Conservation (phyloP, 176 grass and related monocot species). For the Eragrostis curvula region DNA sequence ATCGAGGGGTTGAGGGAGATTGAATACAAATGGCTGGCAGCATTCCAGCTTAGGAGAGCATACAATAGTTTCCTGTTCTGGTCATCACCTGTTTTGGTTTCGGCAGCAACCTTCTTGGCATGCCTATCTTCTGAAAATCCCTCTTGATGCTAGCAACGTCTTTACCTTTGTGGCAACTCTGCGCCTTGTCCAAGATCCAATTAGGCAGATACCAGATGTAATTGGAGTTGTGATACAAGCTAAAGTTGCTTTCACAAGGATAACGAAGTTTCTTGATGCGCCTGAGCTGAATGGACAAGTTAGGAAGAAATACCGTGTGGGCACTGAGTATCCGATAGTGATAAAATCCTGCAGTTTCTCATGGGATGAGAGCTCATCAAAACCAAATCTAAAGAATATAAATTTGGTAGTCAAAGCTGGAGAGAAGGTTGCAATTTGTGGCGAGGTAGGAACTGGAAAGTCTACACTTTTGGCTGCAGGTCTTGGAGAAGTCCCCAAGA, state of each 20-base stretch:
- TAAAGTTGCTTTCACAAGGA: slow-evolving; percentile 82
- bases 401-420: slow-evolving; percentile 68
- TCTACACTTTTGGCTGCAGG: slow-evolving; percentile 85
- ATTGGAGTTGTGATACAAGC: slow-evolving; percentile 89
- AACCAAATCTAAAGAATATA: slow-evolving; percentile 69
- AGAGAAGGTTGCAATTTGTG: slow-evolving; percentile 91
- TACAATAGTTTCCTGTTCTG: slow-evolving; percentile 90
- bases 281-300: slow-evolving; percentile 66
- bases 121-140: slow-evolving; percentile 76
- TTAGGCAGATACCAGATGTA: slow-evolving; percentile 81
- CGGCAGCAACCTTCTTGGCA: slow-evolving; percentile 79
- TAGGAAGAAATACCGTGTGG: slow-evolving; percentile 36
- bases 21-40: slow-evolving; percentile 79
- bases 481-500: slow-evolving; percentile 78
- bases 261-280: slow-evolving; percentile 80
- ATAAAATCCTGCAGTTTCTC: slow-evolving; percentile 78
- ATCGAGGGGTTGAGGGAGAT: slow-evolving; percentile 77
- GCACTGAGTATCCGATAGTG: slow-evolving; percentile 45
- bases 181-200: slow-evolving; percentile 79
- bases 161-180: slow-evolving; percentile 90
- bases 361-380: slow-evolving; percentile 70
- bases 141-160: slow-evolving; percentile 84
- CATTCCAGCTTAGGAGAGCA: slow-evolving; percentile 82
- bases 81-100: slow-evolving; percentile 92
- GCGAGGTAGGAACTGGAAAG: slow-evolving; percentile 95